Percentiles rank a stretch among this genome's conserved stretches.
phyloP scores from a whole-genome alignment of 2,329 filamentous ascomycete species.

The Penicillium sp. region DNA sequence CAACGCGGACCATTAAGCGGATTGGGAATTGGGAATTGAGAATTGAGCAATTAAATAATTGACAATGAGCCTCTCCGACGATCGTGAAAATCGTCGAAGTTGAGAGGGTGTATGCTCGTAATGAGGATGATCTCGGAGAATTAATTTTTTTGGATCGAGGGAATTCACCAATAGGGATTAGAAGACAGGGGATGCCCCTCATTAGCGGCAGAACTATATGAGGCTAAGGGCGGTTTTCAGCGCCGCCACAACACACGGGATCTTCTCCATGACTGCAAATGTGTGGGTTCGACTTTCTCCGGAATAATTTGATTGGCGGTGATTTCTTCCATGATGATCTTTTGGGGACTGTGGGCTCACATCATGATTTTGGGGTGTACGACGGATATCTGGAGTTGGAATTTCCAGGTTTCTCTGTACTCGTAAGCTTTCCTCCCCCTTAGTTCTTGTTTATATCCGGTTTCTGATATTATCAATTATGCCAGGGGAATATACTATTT shows the following conservation, averaged over 20 bases:
- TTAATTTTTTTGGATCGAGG: neutral
- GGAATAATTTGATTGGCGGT: neutral
- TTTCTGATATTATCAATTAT: neutral
- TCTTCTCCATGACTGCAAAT: neutral
- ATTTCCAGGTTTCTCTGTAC: neutral
- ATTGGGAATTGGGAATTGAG: neutral
- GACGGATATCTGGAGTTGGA: neutral
- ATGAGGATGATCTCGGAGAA: constrained; percentile 17
- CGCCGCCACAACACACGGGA: constrained; percentile 15
- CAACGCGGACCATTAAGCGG: neutral
- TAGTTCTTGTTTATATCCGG: neutral
- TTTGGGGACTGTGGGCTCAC: neutral
- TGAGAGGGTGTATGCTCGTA: neutral
- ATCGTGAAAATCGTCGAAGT: neutral
- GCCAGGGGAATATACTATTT: neutral
- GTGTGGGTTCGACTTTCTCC: neutral
- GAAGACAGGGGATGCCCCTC: neutral
- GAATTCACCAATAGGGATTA: neutral
- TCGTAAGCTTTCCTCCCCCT: neutral
- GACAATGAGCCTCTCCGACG: neutral
- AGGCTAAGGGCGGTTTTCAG: constrained; percentile 10
- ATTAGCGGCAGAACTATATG: neutral
- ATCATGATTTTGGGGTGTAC: neutral
- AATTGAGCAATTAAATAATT: neutral
- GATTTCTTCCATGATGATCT: neutral